Evolutionary conservation across 768 basidiomycete species (phyloP), one percentile per base, ranked within the genome.

Genomic region (Russula sp.): DNA sequence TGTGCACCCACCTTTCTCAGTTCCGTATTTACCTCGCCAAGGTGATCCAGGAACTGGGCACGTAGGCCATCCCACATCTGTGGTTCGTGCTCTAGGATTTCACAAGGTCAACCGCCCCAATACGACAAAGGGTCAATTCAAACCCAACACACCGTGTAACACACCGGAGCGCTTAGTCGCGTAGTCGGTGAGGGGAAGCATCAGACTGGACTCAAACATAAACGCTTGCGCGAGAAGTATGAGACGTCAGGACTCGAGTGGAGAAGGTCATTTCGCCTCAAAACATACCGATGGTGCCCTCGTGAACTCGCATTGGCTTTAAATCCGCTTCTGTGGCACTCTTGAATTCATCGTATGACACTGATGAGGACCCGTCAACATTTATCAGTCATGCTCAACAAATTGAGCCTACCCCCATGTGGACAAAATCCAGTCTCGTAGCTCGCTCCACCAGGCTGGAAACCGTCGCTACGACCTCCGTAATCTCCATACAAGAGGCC

Each of bases 51-150:
- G 70, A 87, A 86, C 53, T 83, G 75, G 5, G 74, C 79, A 66
- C 77, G 80, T 64, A 86, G 74, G 59, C 80, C 71, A 59, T 86
- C 81, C 84, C 83, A 87, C 83, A 85, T 85, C 72, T 77, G 78
- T 18, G 83, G 83, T 65, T 84, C 83, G 69, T 83, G 83, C 68
- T 80, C 83, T 83, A 51, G 4, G 22, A 11, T 39, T 20, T 10
- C 42, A 14, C 10, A 48, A 35, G 47, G 25, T 22, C 63, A 47
- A 35, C 18, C 13, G 2, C 25, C 25, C 3, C 20, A 41, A 43
- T 18, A 7, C 14, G 48, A 10, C n/a, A 32, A 11, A 35, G 48
- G 14, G 22, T 32, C 20, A 61, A 3, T 0, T 25, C 6, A 22
- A 36, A 42, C 20, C 22, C 7, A 18, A 70, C 77, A 48, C 61